These are phyloP conservation scores for Ogataea angusta DNA, from an alignment of 805 yeast genomes.

Conservation along the genomic window DNA sequence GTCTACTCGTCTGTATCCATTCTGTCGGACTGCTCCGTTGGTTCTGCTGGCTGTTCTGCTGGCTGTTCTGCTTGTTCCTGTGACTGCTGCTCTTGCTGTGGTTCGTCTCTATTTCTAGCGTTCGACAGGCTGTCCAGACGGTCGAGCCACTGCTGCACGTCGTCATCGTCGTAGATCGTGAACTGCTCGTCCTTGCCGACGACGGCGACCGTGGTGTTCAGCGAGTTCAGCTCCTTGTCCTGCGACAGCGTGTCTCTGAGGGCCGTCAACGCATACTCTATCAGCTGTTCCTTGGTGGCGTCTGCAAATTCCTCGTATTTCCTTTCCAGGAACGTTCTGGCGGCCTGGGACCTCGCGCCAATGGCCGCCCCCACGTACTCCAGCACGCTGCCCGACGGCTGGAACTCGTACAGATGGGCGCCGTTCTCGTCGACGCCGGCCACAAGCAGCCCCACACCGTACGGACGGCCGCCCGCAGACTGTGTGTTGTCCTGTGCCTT, in stretches of 20 bases:
- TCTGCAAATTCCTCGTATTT: conserved; percentile 65
- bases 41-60: conserved; percentile 7
- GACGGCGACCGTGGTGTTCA: conserved; percentile 86
- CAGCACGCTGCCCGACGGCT: conserved; percentile 90
- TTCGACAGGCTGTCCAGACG: conserved; percentile 64
- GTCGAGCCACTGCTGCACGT: conserved; percentile 79
- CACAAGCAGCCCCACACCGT: conserved; percentile 92
- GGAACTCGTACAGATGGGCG: conserved; percentile 90
- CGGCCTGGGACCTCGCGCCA: conserved; percentile 99
- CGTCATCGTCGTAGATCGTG: conserved; percentile 80
- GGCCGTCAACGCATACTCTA: conserved; percentile 84
- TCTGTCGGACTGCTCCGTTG: conserved; percentile 21
- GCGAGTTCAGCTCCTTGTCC: conserved; percentile 82
- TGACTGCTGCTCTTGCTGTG: conserved; percentile 30
- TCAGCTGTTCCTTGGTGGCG: conserved; percentile 64
- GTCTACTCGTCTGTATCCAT: conserved; percentile 34
- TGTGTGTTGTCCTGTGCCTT: conserved; percentile 98
- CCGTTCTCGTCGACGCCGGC: conserved; percentile 93
- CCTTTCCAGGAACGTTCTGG: conserved; percentile 91
- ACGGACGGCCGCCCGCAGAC: conserved; percentile 93
- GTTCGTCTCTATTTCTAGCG: conserved; percentile 45
- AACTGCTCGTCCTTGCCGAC: conserved; percentile 78
- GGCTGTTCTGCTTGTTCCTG: conserved; percentile 12
- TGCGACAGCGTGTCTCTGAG: conserved; percentile 91
- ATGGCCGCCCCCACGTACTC: conserved; percentile 93